These are phyloP conservation scores for Cutaneotrichosporon cutaneum DNA, from an alignment of 1,284 basidiomycete species.

Conservation along the genomic window DNA sequence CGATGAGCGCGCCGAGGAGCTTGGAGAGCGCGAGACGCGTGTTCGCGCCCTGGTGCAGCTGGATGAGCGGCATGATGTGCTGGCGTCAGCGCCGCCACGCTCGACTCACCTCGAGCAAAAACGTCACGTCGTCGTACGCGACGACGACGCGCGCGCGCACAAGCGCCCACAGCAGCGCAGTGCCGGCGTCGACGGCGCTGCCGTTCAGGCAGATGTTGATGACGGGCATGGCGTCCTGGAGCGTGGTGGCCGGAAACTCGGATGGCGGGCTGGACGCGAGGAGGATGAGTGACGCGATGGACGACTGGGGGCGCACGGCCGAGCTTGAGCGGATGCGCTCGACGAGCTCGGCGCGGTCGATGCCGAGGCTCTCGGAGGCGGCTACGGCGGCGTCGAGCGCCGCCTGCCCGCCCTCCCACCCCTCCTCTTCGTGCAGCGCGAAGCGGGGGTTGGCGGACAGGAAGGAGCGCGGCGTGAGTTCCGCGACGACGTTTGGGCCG, in stretches of 20 bases:
- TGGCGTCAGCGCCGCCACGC: constrained; percentile 1
- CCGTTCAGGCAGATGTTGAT: constrained; percentile 24
- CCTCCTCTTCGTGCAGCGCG: constrained; percentile 18
- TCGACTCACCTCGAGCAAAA: constrained; percentile 38
- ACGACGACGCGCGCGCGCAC: constrained; percentile 16
- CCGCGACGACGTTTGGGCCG: constrained; percentile 28
- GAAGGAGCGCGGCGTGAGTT: constrained; percentile 36
- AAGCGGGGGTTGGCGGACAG: constrained; percentile 33
- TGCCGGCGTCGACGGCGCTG: constrained; percentile 32
- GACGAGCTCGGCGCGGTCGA: constrained; percentile 25
- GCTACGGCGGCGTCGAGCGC: constrained; percentile 20
- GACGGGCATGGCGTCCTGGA: constrained; percentile 37
- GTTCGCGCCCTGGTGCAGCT: constrained; percentile 28
- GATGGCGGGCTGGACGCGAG: constrained; percentile 25
- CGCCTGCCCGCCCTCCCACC: constrained; percentile 20
- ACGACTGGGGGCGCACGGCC: constrained; percentile 26
- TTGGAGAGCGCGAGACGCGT: constrained; percentile 38
- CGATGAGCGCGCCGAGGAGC: constrained; percentile 35
- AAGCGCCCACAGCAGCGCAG: constrained; percentile 27
- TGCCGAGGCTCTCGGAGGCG: constrained; percentile 12
- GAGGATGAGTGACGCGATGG: constrained; percentile 34
- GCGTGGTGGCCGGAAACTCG: constrained; percentile 9
- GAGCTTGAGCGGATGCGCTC: constrained; percentile 25
- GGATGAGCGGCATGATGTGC: constrained; percentile 40
- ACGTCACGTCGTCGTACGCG: constrained; percentile 33